phyloP scores from a whole-genome alignment of 768 basidiomycete genomes.

The Lactarius pseudohatsudake region DNA sequence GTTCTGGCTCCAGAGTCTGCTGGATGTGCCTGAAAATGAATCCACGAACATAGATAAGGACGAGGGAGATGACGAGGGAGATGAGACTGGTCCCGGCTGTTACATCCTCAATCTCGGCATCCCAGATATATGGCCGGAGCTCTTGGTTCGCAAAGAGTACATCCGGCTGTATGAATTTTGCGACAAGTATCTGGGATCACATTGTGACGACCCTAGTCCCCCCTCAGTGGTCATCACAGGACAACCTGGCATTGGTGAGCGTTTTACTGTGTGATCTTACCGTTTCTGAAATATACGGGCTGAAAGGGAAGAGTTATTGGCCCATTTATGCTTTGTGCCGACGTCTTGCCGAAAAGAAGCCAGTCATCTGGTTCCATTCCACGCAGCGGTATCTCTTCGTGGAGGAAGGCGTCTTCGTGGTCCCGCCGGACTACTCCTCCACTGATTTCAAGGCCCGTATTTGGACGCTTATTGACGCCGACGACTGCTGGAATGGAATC shows the following conservation, averaged over 20 bases:
- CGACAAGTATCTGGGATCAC: neutral
- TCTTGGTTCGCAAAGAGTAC: neutral
- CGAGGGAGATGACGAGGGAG: too few relatives aligned
- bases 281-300: neutral
- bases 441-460: neutral
- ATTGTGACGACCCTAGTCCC: neutral
- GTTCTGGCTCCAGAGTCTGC: too few relatives aligned
- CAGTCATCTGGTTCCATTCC: neutral
- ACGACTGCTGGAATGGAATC: neutral
- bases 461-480: neutral
- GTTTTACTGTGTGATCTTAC: neutral
- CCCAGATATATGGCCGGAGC: neutral
- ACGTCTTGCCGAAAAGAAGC: neutral
- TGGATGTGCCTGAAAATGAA: too few relatives aligned
- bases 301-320: neutral
- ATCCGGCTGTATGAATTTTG: neutral
- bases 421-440: neutral
- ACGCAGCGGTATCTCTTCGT: neutral
- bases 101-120: neutral
- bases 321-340: neutral
- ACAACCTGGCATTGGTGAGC: neutral
- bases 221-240: neutral
- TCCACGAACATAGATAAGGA: too few relatives aligned
- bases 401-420: neutral
- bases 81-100: neutral